Base-by-base conservation (phyloP, 2,329 filamentous ascomycete genomes). In the Alternaria viburni region DNA sequence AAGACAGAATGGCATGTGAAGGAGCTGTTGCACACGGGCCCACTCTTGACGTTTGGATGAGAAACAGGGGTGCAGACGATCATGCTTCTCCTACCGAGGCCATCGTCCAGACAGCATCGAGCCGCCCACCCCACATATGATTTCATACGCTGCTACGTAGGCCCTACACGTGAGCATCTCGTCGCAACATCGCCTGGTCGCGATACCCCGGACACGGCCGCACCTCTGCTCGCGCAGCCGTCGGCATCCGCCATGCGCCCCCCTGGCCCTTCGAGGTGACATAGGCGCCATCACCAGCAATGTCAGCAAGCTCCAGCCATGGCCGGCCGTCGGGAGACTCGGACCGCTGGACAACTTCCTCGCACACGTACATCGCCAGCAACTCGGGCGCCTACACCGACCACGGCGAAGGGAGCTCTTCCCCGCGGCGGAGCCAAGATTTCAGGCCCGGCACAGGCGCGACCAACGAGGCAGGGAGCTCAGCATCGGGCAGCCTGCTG, bases 241-340 rank as follows among this genome's bases (percentile, higher is more conserved):
- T 64, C 56, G 55, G 47, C 45, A 63, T 66, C 36, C 63, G 73
- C 73, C 64, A 77, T 77, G 74, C 69, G 66, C 63, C 69, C 63
- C 62, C 71, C 64, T 68, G 68, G 61, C 61, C 69, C 58, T 58
- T 62, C 57, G 54, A 71, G 70, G 73, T 74, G 72, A 71, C 63
- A 62, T 55, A 62, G 69, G 61, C 65, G 59, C 44, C 64, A 50
- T 50, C 61, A 26, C 64, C 55, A 56, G 57, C 70, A 44, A 79
- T 79, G 77, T 75, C 76, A 52, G 67, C 64, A 8, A 73, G 75
- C 61, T 73, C 77, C 32, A 79, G 74, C 69, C 69, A 77, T 50
- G 73, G 74, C 62, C 77, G 73, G 55, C 74, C 63, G 32, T 79
- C 77, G 45, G 59, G 69, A n/a, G 76, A 76, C 47, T 77, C 77